Percentiles rank a stretch among this genome's conserved stretches.
Evolutionary conservation across 2,329 filamentous ascomycete genomes (phyloP).

Genomic region (Cercospora canescens): DNA sequence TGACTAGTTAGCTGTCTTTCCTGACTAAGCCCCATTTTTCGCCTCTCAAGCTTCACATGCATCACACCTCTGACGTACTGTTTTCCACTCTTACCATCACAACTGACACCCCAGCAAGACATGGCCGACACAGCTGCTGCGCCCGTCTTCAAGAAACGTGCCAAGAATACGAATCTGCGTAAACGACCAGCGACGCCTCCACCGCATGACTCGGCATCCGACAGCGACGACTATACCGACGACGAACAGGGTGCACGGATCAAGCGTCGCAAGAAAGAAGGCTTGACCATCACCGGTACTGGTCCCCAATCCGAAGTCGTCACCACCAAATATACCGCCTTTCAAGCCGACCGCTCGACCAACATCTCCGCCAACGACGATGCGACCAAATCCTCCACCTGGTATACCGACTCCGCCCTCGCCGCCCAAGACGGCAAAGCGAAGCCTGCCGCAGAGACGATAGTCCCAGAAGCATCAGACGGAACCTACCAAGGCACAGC

Average conservation of each 20-base stretch:
- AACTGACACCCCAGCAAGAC: conserved; percentile 6
- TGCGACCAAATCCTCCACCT: conserved; percentile 85
- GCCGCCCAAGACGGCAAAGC: conserved; percentile 24
- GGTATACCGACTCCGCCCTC: conserved; percentile 73
- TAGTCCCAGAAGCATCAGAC: conserved; percentile 59
- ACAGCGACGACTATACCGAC: conserved; percentile 66
- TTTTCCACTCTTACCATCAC: background rate
- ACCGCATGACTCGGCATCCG: conserved; percentile 58
- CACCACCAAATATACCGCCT: conserved; percentile 42
- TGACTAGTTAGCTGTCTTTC: too few species aligned
- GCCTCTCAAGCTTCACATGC: background rate
- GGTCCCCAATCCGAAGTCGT: conserved; percentile 44
- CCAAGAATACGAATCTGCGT: conserved; percentile 72
- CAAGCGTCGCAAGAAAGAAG: conserved; percentile 75
- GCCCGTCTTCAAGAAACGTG: conserved; percentile 82
- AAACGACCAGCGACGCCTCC: conserved; percentile 81
- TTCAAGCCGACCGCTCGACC: conserved; percentile 60
- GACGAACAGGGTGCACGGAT: conserved; percentile 74
- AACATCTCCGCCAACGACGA: conserved; percentile 72
- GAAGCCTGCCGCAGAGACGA: conserved; percentile 8
- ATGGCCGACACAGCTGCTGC: conserved; percentile 36
- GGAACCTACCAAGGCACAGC: conserved; percentile 77
- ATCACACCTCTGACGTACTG: background rate
- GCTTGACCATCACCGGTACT: conserved; percentile 65
- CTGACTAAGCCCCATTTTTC: background rate